Conservation (phyloP, 441 rosid genomes). For the Gossypium laxum region DNA sequence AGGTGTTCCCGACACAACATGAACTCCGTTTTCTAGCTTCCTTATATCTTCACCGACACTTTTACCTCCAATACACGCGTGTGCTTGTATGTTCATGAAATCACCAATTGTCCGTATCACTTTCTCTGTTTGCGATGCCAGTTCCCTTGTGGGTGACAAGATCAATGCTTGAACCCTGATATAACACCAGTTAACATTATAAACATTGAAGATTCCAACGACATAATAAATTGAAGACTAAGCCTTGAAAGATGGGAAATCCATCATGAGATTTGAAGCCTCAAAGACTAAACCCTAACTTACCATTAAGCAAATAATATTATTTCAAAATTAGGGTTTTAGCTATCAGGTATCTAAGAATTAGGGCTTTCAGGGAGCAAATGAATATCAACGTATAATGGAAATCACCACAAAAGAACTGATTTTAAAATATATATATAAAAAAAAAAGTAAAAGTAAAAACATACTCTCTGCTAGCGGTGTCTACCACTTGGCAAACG, state of each 20-base stretch:
- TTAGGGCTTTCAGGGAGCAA: background rate
- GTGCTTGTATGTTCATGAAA: conserved; percentile 66
- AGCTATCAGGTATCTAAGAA: background rate
- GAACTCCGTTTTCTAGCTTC: conserved; percentile 84
- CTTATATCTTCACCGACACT: conserved; percentile 93
- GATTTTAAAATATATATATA: background rate
- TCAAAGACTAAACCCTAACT: background rate
- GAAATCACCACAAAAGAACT: background rate
- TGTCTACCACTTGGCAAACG: conserved; percentile 69
- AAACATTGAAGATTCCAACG: background rate
- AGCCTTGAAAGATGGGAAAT: background rate
- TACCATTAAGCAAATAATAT: background rate
- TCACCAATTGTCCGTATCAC: conserved; percentile 68
- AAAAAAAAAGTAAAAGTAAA: background rate
- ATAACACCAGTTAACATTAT: background rate
- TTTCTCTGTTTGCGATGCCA: conserved; percentile 80
- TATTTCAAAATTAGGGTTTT: conserved; percentile 13
- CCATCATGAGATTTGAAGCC: background rate
- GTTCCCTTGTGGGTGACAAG: conserved; percentile 55
- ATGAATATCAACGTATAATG: background rate
- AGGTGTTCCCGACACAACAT: conserved; percentile 92
- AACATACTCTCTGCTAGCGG: conserved; percentile 58
- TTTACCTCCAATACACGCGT: conserved; percentile 81
- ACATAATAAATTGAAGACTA: background rate
- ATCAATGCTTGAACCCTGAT: conserved; percentile 80